Percentiles rank a stretch among this genome's conserved stretches.
Conservation (phyloP, 495 filamentous ascomycete species). For the Viridothelium virens region DNA sequence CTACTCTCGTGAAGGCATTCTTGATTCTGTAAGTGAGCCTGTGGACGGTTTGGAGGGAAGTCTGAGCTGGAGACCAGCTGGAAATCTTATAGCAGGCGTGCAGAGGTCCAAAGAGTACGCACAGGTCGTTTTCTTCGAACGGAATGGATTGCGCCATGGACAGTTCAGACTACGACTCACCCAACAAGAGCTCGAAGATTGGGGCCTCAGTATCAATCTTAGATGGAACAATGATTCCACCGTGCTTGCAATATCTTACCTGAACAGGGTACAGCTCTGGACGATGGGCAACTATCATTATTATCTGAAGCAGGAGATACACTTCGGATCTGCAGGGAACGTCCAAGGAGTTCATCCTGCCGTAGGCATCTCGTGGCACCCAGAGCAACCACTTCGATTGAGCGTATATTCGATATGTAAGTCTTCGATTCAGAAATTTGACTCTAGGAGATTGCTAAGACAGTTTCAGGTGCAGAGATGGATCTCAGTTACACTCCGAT, state of each 20-base stretch:
- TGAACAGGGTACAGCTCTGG: conserved; percentile 82
- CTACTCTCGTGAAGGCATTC: conserved; percentile 77
- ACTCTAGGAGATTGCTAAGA: background rate
- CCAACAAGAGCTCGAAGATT: conserved; percentile 47
- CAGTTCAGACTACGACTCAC: conserved; percentile 71
- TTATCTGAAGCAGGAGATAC: conserved; percentile 88
- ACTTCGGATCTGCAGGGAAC: conserved; percentile 1
- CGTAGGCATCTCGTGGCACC: conserved; percentile 62
- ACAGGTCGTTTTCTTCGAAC: conserved; percentile 93
- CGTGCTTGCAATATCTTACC: conserved; percentile 72
- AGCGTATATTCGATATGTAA: conserved; percentile 26
- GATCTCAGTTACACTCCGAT: conserved; percentile 46
- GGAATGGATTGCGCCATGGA: conserved; percentile 89
- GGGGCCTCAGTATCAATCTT: conserved; percentile 53
- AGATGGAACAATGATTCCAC: conserved; percentile 89
- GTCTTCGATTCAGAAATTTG: conserved; percentile 14
- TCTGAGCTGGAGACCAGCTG: conserved; percentile 83
- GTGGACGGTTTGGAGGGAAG: conserved; percentile 81
- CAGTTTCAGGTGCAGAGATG: background rate
- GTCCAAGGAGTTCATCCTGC: background rate
- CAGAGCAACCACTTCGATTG: conserved; percentile 67
- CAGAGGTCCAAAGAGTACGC: conserved; percentile 60
- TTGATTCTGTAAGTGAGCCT: conserved; percentile 89
- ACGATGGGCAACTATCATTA: conserved; percentile 96
- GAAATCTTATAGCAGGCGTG: conserved; percentile 80